A percentile compares a stretch with the other conserved stretches of the same genome.
phyloP scores from a whole-genome alignment of 768 basidiomycete genomes.

The Astraeus odoratus region DNA sequence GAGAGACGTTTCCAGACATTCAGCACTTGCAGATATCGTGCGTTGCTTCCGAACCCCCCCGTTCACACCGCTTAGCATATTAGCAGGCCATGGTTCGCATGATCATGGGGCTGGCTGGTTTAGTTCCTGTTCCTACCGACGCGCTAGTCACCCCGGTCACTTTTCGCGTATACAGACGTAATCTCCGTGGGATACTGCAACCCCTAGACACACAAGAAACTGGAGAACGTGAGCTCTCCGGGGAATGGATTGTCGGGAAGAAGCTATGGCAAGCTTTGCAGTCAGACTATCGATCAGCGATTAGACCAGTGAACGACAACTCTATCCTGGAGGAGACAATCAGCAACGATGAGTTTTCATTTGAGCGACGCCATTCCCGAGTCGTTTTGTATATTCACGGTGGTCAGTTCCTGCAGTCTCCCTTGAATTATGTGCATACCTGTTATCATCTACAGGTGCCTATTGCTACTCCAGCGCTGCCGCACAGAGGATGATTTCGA shows the following conservation, averaged over 20 bases:
- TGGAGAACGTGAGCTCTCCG: conserved; percentile 75
- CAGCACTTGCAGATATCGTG: conserved; percentile 78
- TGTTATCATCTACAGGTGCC: conserved; percentile 48
- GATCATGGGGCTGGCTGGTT: conserved; percentile 71
- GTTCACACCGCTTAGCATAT: conserved; percentile 1
- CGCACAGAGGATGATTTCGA: conserved; percentile 84
- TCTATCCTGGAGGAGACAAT: conserved; percentile 12
- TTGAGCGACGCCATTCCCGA: conserved; percentile 48
- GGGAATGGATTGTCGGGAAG: conserved; percentile 97
- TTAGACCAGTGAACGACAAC: conserved; percentile 17
- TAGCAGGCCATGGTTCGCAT: conserved; percentile 42
- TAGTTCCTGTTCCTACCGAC: conserved; percentile 84
- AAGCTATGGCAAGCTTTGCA: conserved; percentile 85
- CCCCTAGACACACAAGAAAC: conserved; percentile 69
- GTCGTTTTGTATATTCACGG: conserved; percentile 94
- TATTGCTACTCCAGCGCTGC: conserved; percentile 91
- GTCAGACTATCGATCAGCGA: conserved; percentile 63
- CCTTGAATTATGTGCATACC: conserved; percentile 3
- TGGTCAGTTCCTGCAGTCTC: conserved; percentile 41
- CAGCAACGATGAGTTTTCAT: conserved; percentile 8
- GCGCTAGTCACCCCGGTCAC: conserved; percentile 93
- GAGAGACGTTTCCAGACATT: conserved; percentile 76
- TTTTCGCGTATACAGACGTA: conserved; percentile 69
- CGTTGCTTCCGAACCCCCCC: conserved; percentile 17
- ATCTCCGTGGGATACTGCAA: conserved; percentile 73